These are phyloP conservation scores for Malus orientalis DNA, from an alignment of 306 rosid genomes.

Conservation along the genomic window DNA sequence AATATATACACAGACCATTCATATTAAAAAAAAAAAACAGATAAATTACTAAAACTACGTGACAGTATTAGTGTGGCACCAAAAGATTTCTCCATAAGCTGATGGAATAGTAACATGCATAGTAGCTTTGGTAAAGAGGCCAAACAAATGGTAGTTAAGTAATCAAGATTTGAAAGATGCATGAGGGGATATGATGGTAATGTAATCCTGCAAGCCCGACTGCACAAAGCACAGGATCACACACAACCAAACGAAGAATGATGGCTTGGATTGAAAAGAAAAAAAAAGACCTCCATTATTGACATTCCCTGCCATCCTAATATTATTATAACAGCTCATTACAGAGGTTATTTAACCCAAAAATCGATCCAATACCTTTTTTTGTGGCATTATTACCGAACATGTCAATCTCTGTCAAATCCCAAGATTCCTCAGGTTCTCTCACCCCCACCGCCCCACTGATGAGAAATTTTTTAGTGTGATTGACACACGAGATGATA, in stretches of 20 bases:
- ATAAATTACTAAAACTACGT: neutral
- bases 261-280: constrained; percentile 25
- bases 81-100: neutral
- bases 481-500: too few species aligned
- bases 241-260: constrained; percentile 37
- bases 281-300: constrained; percentile 19
- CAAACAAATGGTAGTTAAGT: neutral
- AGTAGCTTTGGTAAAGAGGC: neutral
- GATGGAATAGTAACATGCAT: neutral
- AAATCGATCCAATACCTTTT: neutral
- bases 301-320: neutral
- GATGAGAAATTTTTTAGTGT: too few species aligned
- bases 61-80: too few species aligned
- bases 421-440: constrained; percentile 50
- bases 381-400: constrained; percentile 36
- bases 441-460: neutral
- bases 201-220: constrained; percentile 25
- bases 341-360: neutral
- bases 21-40: neutral
- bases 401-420: constrained; percentile 45
- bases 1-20: too few species aligned
- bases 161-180: neutral
- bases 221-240: constrained; percentile 63
- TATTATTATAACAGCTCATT: neutral
- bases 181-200: neutral